Base-by-base conservation (phyloP, 1,139 yeast species). In the Yamadazyma pseudoaaseri region DNA sequence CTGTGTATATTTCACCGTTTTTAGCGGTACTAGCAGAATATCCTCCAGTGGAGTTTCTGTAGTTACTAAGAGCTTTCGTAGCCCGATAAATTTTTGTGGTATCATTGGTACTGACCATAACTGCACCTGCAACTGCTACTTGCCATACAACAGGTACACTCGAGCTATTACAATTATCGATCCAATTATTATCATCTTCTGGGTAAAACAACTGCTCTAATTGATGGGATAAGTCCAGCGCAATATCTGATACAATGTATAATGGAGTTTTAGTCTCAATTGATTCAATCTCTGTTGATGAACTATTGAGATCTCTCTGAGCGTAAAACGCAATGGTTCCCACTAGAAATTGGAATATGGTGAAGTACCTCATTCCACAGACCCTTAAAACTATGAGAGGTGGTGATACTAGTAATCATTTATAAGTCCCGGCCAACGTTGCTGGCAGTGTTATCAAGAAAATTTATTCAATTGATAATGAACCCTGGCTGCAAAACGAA, bases 21-120 rank as follows among this genome's bases (percentile, higher is more conserved):
- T 49, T 51, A 3, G 54, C 60, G 6, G 56, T 58, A n/a, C 58
- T 42, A 2, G 70, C 62, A n/a, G 63, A 55, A 35, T 45, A 64
- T 2, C 58, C 68, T 4, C 57, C 60, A 10, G 39, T 31, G 3
- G 48, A 13, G 29, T 49, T 54, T 34, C 47, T 43, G 33, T 56
- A 57, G 18, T 45, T 31, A n/a, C 41, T 29, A 6, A 56, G 43
- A 14, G 54, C 47, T 5, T 31, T 9, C 6, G 27, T 5, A 12
- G 58, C 56, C n/a, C n/a, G n/a, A n/a, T n/a, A n/a, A n/a, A n/a
- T n/a, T n/a, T n/a, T n/a, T n/a, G n/a, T n/a, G n/a, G n/a, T n/a
- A n/a, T n/a, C n/a, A n/a, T n/a, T n/a, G 26, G 39, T 36, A 29
- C 33, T 27, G 20, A 38, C 36, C 31, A 52, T 38, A 6, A 55